These are phyloP conservation scores for Mortierella sp. DNA, from an alignment of 371 early-diverging fungal species.

Conservation along the genomic window DNA sequence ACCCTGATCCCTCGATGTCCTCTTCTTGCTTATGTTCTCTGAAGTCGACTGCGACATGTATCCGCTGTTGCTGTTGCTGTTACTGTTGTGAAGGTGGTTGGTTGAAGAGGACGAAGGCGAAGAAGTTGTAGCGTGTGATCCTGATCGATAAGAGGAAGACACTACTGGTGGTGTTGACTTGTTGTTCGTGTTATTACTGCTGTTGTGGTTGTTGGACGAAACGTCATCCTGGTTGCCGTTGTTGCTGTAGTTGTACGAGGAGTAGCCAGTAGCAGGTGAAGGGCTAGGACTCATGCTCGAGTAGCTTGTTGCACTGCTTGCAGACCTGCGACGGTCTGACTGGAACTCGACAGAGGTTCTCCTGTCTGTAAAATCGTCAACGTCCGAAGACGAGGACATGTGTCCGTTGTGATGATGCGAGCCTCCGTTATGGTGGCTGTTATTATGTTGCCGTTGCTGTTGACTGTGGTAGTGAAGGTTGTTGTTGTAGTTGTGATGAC, in stretches of 20 bases:
- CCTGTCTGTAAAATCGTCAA: slow-evolving; percentile 20
- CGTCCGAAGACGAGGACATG: slow-evolving; percentile 13
- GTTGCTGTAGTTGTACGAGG: slow-evolving; percentile 11
- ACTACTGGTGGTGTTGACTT: neutral
- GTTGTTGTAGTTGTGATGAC: neutral
- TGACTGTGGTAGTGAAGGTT: neutral
- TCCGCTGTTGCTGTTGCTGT: neutral
- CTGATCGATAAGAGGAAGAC: neutral
- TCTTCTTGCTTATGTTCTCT: slow-evolving; percentile 23
- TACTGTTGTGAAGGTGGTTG: neutral
- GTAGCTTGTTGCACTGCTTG: slow-evolving; percentile 23
- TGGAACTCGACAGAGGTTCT: slow-evolving; percentile 12
- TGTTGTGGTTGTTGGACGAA: neutral
- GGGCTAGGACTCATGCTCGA: slow-evolving; percentile 33
- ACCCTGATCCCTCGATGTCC: slow-evolving; percentile 32
- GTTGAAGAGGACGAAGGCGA: neutral
- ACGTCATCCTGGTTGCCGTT: slow-evolving; percentile 1
- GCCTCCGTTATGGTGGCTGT: neutral
- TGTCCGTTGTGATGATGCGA: neutral
- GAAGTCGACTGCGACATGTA: slow-evolving; percentile 9
- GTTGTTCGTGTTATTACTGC: neutral
- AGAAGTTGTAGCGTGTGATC: neutral
- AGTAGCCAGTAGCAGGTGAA: slow-evolving; percentile 15
- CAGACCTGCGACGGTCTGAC: slow-evolving; percentile 24
- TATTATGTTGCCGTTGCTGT: neutral